phyloP scores from a whole-genome alignment of 495 filamentous ascomycete species.

The Penicillium malachiteum region DNA sequence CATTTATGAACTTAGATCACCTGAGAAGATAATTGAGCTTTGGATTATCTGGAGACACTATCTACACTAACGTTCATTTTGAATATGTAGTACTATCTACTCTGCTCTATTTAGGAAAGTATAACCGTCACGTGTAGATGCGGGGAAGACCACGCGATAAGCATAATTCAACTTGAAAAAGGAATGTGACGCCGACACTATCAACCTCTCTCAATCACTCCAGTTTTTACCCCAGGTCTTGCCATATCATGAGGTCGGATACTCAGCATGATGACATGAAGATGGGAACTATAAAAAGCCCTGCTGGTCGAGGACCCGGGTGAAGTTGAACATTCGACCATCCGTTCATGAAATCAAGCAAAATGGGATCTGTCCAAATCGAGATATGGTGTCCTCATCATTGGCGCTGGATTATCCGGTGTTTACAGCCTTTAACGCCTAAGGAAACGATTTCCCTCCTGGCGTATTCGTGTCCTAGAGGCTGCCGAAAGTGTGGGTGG shows the following conservation, averaged over 20 bases:
- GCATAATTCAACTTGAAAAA: not conserved
- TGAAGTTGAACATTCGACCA: not conserved
- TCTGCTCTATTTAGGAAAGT: not conserved
- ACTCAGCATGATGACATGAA: not conserved
- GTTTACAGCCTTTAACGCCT: conserved; percentile 33
- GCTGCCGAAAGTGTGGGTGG: conserved; percentile 49
- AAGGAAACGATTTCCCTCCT: conserved; percentile 18
- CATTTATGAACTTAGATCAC: not conserved
- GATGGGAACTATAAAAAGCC: not conserved
- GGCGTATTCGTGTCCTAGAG: conserved; percentile 43
- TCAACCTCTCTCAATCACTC: not conserved
- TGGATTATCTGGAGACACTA: too few relatives aligned
- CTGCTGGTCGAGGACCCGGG: not conserved
- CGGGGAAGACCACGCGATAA: not conserved
- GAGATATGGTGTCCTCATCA: not conserved
- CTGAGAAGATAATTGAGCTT: too few relatives aligned
- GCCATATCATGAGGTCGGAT: not conserved
- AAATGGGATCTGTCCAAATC: not conserved
- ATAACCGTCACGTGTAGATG: not conserved
- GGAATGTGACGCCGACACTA: not conserved
- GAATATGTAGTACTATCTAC: too few relatives aligned
- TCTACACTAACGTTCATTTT: too few relatives aligned
- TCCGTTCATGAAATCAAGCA: not conserved
- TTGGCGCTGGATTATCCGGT: conserved; percentile 44
- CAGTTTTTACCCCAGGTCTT: not conserved